Evolutionary conservation across 495 filamentous ascomycete genomes (phyloP).

Genomic region (Penicillium subrubescens): DNA sequence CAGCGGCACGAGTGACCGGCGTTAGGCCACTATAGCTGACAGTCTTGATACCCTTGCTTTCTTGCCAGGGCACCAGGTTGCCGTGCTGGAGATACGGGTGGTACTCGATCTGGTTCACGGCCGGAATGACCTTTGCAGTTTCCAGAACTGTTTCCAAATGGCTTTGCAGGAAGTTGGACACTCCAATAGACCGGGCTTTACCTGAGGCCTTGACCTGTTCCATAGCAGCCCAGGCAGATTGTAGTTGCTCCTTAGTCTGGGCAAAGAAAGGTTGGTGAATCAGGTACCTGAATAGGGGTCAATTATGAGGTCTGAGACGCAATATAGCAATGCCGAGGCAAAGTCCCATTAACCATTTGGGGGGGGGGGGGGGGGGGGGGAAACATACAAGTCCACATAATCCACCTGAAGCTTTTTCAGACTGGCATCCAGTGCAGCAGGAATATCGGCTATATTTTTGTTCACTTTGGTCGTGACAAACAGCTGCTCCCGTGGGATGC

Average conservation of each 20-base stretch:
- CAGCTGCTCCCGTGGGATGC: conserved; percentile 65
- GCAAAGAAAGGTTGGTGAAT: conserved; percentile 79
- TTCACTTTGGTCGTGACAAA: conserved; percentile 78
- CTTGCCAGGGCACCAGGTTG: conserved; percentile 64
- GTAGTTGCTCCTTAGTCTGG: conserved; percentile 60
- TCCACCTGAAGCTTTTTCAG: conserved; percentile 73
- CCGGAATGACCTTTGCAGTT: conserved; percentile 64
- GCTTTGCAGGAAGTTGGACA: conserved; percentile 73
- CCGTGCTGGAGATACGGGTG: conserved; percentile 84
- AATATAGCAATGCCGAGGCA: not conserved
- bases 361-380: too few species aligned
- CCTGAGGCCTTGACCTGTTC: conserved; percentile 70
- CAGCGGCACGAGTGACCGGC: conserved; percentile 62
- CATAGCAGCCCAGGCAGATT: conserved; percentile 74
- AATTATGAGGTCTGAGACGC: not conserved
- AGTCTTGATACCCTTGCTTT: conserved; percentile 67
- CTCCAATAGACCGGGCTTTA: conserved; percentile 75
- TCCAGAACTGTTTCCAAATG: conserved; percentile 70
- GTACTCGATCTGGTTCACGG: conserved; percentile 86
- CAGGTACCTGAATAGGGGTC: conserved; percentile 57
- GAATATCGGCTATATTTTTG: conserved; percentile 59
- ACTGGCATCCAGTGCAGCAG: conserved; percentile 66
- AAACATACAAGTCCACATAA: conserved; percentile 72
- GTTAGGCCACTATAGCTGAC: conserved; percentile 71
- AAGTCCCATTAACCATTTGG: not conserved